Base-by-base conservation (phyloP, 441 rosid species). In the Pelargonium australe region DNA sequence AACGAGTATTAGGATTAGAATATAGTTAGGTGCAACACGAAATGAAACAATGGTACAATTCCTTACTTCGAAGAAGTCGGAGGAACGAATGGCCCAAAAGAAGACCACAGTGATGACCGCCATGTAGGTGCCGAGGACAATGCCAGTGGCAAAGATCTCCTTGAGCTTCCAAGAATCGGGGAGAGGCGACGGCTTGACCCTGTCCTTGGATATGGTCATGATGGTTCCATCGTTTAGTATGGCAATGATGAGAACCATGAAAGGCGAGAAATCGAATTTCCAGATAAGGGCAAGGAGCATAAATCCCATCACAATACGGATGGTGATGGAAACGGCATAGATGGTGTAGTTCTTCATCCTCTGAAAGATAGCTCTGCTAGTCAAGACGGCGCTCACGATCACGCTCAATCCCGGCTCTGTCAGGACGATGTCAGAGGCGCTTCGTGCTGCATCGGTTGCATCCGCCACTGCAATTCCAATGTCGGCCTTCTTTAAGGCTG, bases 201-300 rank as follows among this genome's bases (percentile, higher is more conserved):
- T 64, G 47, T 64, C 67, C 67, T 64, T 64, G 2, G 67, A 64
- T 14, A 64, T 64, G 23, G 67, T 64, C 67, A 64, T 64, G 67
- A 64, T 64, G 49, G 67, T 64, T 34, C 67, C 67, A 40, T 64
- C 67, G 40, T 64, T 64, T 11, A 64, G 67, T 9, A 64, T 16
- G 1, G 67, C 49, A n/a, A 64, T 8, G 67, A 64, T 64, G 12
- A 64, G 47, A 34, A 64, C 67, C 67, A 64, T 64, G 67, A 64
- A 64, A 64, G 67, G 67, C 40, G 67, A 64, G 47, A 64, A 64
- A 64, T 64, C 67, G n/a, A 64, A 64, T 16, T 64, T 37, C 67
- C 67, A 64, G 40, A 64, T 64, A 13, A 64, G 67, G 8, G 47
- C 67, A 40, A 64, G 45, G 17, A 64, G 23, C 67, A 64, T 64